Evolutionary conservation across 345 rosid species (phyloP).

Genomic region (Cardamine chenopodiifolia): DNA sequence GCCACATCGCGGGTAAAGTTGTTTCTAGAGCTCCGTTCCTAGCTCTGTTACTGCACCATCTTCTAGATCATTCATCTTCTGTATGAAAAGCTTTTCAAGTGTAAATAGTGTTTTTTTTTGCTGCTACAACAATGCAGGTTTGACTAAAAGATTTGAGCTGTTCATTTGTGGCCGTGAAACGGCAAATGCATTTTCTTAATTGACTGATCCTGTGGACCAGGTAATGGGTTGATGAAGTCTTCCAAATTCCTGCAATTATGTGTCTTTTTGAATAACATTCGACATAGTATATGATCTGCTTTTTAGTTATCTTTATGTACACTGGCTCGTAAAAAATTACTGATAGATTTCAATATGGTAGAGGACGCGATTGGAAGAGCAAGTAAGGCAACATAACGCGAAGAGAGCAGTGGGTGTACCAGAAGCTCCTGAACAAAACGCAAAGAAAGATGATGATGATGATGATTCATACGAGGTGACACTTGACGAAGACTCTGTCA

Average conservation of each 20-base stretch:
- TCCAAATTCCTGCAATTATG: background rate
- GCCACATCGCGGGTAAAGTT: conserved; percentile 75
- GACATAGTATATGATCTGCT: background rate
- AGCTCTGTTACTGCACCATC: conserved; percentile 3
- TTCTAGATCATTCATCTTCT: conserved; percentile 21
- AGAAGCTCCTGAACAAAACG: conserved; percentile 38
- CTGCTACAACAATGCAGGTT: conserved; percentile 55
- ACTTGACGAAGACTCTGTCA: conserved; percentile 92
- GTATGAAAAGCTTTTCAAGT: conserved; percentile 4
- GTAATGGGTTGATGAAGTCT: conserved; percentile 39
- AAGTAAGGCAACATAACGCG: conserved; percentile 84
- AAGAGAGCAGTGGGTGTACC: conserved; percentile 59
- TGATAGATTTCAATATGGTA: conserved; percentile 38
- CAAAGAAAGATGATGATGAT: conserved; percentile 57
- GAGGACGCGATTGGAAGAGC: conserved; percentile 93
- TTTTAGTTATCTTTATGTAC: conserved; percentile 10
- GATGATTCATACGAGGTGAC: conserved; percentile 83
- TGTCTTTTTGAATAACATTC: conserved; percentile 14
- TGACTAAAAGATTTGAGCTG: conserved; percentile 96
- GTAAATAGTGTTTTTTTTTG: background rate
- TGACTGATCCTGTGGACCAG: conserved; percentile 96
- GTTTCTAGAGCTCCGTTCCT: too few relatives aligned
- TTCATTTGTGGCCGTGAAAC: conserved; percentile 94
- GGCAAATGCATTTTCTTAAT: conserved; percentile 95
- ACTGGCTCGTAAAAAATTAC: background rate